Percentiles rank a stretch among this genome's conserved stretches.
These are phyloP conservation scores for Coccomyxa subellipsoidea DNA, from an alignment of 163 green algal genomes.

Conservation along the genomic window DNA sequence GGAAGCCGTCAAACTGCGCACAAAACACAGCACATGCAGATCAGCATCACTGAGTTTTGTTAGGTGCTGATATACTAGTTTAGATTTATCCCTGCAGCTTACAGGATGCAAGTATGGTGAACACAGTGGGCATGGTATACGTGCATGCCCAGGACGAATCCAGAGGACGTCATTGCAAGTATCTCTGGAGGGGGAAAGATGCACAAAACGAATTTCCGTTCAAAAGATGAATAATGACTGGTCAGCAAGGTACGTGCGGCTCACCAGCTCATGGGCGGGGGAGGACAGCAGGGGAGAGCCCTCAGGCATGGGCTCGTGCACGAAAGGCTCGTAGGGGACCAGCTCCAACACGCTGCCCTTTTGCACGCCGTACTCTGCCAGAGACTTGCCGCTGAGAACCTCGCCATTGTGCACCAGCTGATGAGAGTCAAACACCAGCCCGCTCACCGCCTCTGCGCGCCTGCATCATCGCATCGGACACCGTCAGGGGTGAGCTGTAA, in stretches of 20 bases:
- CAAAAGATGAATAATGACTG: too few relatives aligned
- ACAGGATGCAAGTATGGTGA: too few relatives aligned
- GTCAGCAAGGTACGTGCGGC: neutral
- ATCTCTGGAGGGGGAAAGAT: too few relatives aligned
- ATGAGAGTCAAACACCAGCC: neutral
- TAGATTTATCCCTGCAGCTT: too few relatives aligned
- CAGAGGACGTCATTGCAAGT: too few relatives aligned
- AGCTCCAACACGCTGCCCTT: slow-evolving; percentile 42
- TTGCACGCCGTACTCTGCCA: slow-evolving; percentile 33
- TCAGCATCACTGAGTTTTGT: too few relatives aligned
- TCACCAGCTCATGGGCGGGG: slow-evolving; percentile 36
- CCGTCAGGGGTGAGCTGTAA: neutral
- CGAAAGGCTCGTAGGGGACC: slow-evolving; percentile 41
- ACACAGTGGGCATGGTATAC: too few relatives aligned
- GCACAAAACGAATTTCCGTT: too few relatives aligned
- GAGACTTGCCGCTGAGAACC: slow-evolving; percentile 20
- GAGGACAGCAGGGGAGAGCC: slow-evolving; percentile 31
- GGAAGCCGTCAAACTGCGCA: slow-evolving; percentile 33
- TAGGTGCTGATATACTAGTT: too few relatives aligned
- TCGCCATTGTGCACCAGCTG: slow-evolving; percentile 18
- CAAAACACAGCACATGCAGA: too few relatives aligned
- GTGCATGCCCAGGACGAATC: too few relatives aligned
- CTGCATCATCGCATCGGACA: neutral
- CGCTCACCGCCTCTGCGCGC: neutral
- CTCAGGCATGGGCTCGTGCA: neutral